Percentiles rank a stretch among this genome's conserved stretches.
Conservation (phyloP, 2,329 filamentous ascomycete genomes). For the Penicillium palitans region DNA sequence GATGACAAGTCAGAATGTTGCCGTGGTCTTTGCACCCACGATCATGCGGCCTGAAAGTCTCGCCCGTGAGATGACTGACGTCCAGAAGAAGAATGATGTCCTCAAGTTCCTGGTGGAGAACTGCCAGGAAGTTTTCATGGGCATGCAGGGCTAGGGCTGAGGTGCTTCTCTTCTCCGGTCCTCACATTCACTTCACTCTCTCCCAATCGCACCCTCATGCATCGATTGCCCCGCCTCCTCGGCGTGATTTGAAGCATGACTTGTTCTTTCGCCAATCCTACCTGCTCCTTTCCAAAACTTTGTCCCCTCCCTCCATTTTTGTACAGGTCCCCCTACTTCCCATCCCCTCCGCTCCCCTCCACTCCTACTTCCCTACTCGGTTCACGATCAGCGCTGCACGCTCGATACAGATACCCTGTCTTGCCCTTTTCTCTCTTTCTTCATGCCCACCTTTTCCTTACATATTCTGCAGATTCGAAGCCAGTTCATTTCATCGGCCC, state of each 20-base stretch:
- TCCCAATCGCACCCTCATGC: neutral
- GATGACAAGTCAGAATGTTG: conserved; percentile 95
- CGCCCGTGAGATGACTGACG: conserved; percentile 93
- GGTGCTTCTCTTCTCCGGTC: neutral
- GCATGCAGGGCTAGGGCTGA: conserved; percentile 33
- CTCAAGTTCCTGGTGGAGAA: conserved; percentile 94
- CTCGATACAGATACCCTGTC: conserved; percentile 37
- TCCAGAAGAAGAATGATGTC: conserved; percentile 86
- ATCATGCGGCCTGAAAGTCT: conserved; percentile 91
- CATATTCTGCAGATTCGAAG: conserved; percentile 39
- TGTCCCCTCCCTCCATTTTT: neutral
- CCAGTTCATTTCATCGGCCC: conserved; percentile 23
- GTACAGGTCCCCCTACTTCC: conserved; percentile 10
- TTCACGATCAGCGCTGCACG: conserved; percentile 31
- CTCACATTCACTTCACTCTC: neutral
- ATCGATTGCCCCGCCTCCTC: neutral
- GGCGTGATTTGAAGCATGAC: neutral
- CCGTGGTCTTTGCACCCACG: conserved; percentile 95
- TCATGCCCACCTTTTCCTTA: conserved; percentile 17
- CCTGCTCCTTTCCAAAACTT: neutral
- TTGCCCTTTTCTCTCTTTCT: conserved; percentile 17
- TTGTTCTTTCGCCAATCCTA: neutral
- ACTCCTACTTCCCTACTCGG: conserved; percentile 3
- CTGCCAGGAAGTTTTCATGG: conserved; percentile 73
- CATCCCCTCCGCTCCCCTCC: neutral